These are phyloP conservation scores for Pseudocercospora macadamiae DNA, from an alignment of 2,329 filamentous ascomycete genomes.

Conservation along the genomic window DNA sequence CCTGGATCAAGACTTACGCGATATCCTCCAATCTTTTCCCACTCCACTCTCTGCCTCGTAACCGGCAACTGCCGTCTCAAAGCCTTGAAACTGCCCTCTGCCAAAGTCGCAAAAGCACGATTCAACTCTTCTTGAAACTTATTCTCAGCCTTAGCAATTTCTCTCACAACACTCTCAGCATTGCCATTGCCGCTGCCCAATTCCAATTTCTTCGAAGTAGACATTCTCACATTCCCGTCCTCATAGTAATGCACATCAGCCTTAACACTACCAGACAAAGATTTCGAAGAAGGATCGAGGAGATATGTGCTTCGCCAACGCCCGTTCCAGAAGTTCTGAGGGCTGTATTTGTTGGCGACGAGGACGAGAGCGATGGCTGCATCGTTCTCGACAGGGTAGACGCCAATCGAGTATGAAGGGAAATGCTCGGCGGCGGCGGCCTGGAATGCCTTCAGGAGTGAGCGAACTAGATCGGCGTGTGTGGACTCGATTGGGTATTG, in stretches of 20 bases:
- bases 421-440: constrained; percentile 87
- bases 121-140: constrained; percentile 97
- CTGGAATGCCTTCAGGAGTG: constrained; percentile 75
- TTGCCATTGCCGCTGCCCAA: constrained; percentile 62
- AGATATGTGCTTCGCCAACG: constrained; percentile 91
- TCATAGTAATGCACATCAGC: constrained; percentile 99
- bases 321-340: constrained; percentile 98
- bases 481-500: constrained; percentile 76
- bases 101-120: constrained; percentile 81
- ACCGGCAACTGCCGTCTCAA: constrained; percentile 91
- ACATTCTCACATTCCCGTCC: constrained; percentile 92
- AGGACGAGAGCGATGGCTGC: constrained; percentile 77
- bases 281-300: constrained; percentile 68
- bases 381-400: constrained; percentile 78
- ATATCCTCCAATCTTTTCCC: constrained; percentile 97
- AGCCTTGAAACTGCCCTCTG: constrained; percentile 93
- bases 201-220: constrained; percentile 79
- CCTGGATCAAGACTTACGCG: constrained; percentile 58
- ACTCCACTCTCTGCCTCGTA: constrained; percentile 97
- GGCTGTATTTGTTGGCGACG: constrained; percentile 95
- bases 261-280: constrained; percentile 78
- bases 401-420: constrained; percentile 76
- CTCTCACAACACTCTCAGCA: constrained; percentile 71
- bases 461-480: constrained; percentile 80
- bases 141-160: constrained; percentile 79